These are phyloP conservation scores for Ogataea sp. DNA, from an alignment of 805 yeast genomes.

Conservation along the genomic window DNA sequence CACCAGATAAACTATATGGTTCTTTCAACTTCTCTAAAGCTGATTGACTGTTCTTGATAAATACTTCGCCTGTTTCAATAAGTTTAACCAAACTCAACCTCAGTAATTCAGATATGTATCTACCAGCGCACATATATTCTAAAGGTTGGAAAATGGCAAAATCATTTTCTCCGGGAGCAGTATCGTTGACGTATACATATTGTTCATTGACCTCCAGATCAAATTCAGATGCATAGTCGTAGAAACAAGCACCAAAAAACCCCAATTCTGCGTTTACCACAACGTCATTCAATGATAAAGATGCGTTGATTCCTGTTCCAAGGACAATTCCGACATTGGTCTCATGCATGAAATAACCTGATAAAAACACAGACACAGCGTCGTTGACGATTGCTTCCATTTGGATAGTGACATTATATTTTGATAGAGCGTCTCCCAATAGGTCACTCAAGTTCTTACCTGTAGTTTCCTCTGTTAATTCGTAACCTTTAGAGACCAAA, in stretches of 20 bases:
- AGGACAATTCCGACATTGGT: constrained; percentile 48
- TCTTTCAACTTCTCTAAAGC: not conserved
- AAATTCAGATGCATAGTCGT: constrained; percentile 25
- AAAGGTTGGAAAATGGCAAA: constrained; percentile 42
- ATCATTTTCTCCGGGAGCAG: constrained; percentile 22
- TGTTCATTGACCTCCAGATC: constrained; percentile 25
- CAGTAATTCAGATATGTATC: constrained; percentile 47
- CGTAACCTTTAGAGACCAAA: constrained; percentile 57
- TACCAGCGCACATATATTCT: constrained; percentile 46
- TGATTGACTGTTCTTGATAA: constrained; percentile 1
- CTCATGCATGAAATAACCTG: constrained; percentile 31
- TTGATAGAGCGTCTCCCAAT: constrained; percentile 27
- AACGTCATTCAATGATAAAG: constrained; percentile 26
- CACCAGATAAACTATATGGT: constrained; percentile 31
- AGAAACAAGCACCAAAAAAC: constrained; percentile 38
- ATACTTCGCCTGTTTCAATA: constrained; percentile 12
- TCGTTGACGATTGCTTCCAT: constrained; percentile 48
- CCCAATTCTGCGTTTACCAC: constrained; percentile 48
- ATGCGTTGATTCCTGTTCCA: constrained; percentile 63
- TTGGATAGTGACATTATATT: constrained; percentile 21
- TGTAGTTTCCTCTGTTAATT: constrained; percentile 32
- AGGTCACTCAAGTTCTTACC: constrained; percentile 33
- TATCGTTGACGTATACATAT: constrained; percentile 4
- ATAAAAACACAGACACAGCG: constrained; percentile 54
- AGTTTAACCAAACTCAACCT: constrained; percentile 34